Conservation (phyloP, 371 early-diverging fungal species). For the Mycotypha africana region DNA sequence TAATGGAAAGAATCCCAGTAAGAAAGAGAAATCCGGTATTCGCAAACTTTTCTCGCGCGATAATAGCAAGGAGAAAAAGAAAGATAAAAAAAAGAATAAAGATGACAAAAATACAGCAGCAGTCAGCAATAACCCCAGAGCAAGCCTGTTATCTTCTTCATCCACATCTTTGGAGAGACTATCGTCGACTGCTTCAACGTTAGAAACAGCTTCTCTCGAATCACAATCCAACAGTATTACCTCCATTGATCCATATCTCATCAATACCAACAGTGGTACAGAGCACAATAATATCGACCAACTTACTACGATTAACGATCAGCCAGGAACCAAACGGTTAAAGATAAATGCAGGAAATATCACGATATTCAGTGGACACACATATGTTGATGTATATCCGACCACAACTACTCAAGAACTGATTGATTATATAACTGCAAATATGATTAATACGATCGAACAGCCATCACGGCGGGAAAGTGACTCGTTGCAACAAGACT, state of each 20-base stretch:
- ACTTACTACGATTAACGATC: too few relatives aligned
- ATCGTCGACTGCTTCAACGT: background rate
- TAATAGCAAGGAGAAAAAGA: constrained; percentile 15
- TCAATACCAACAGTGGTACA: too few relatives aligned
- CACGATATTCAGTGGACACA: constrained; percentile 35
- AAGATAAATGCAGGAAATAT: constrained; percentile 43
- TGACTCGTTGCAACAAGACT: constrained; percentile 32
- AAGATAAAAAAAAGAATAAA: constrained; percentile 24
- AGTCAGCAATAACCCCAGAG: too few relatives aligned
- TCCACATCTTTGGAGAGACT: background rate
- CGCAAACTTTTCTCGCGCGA: constrained; percentile 39
- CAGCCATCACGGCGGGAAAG: too few relatives aligned
- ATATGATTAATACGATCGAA: too few relatives aligned
- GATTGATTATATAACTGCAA: constrained; percentile 37
- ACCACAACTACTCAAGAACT: constrained; percentile 47
- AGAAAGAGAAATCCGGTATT: constrained; percentile 31
- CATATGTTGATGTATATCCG: constrained; percentile 35
- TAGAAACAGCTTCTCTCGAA: background rate
- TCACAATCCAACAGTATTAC: constrained; percentile 4
- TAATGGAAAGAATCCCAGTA: constrained; percentile 19
- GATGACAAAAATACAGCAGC: too few relatives aligned
- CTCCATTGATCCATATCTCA: background rate
- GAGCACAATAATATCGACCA: too few relatives aligned
- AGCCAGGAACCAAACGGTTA: background rate
- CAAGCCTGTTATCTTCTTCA: constrained; percentile 1